phyloP scores from a whole-genome alignment of 495 filamentous ascomycete species.

The Collariella sp. region DNA sequence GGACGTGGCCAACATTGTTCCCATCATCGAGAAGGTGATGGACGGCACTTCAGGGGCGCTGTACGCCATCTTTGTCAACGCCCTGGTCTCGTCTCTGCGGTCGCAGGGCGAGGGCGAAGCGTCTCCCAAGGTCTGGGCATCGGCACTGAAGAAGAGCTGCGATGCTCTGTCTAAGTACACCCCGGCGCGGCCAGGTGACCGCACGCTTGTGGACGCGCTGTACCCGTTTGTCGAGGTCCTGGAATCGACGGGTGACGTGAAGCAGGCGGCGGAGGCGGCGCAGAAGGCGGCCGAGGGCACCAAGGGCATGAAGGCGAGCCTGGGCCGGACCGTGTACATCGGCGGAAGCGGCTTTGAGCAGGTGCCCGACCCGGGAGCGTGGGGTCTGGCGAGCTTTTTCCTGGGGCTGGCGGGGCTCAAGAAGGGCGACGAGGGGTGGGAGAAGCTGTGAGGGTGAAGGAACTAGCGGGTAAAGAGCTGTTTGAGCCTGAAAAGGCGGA shows the following conservation, averaged over 20 bases:
- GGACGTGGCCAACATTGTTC: conserved; percentile 67
- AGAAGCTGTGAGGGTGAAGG: conserved; percentile 12
- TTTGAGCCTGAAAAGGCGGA: conserved; percentile 71
- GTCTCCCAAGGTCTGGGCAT: conserved; percentile 58
- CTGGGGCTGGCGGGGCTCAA: conserved; percentile 54
- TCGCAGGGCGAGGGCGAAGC: conserved; percentile 40
- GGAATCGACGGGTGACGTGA: conserved; percentile 50
- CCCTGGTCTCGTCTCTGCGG: conserved; percentile 68
- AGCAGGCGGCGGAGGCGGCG: conserved; percentile 65
- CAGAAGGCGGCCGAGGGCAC: conserved; percentile 70
- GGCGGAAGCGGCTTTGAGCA: conserved; percentile 72
- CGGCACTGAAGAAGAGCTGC: conserved; percentile 62
- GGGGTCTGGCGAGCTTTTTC: conserved; percentile 74
- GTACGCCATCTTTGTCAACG: conserved; percentile 93
- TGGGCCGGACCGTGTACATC: conserved; percentile 87
- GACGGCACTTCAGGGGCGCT: conserved; percentile 93
- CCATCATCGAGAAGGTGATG: conserved; percentile 81
- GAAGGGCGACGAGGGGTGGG: conserved; percentile 19
- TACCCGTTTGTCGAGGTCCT: conserved; percentile 77
- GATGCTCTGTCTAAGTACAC: conserved; percentile 73
- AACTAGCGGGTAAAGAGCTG: conserved; percentile 67
- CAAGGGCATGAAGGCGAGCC: conserved; percentile 80
- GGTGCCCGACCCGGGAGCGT: conserved; percentile 87
- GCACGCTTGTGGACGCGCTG: conserved; percentile 85
- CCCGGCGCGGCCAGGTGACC: conserved; percentile 78